Evolutionary conservation across 176 grass and related monocot genomes (phyloP), one percentile per base, ranked within the genome.

Genomic region (sorghum (Sorghum bicolor)): DNA sequence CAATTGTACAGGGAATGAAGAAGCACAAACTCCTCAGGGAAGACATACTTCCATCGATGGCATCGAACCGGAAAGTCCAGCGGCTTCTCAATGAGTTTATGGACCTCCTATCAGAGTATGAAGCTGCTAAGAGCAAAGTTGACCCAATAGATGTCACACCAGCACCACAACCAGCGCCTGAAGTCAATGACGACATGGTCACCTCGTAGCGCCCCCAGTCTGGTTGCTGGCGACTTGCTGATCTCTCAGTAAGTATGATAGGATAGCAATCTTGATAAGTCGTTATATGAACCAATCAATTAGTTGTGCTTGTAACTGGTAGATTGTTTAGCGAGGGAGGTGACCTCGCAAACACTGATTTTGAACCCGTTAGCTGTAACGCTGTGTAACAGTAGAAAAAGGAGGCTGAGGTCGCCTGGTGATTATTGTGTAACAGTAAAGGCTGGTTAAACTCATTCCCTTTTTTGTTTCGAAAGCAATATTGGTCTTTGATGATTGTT

Each of bases 11-110:
- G 96, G 96, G 96, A 74, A 94, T 99, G 85, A 90, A 96, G 83
- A 99, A 99, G 40, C 93, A 94, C 29, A 92, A 90, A 47, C 84
- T 99, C 60, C 89, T 99, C 3, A 89, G 80, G 85, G 96, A 99
- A 89, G 91, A 90, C 47, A 87, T 99, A 50, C 88, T 99, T 79
- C 96, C 93, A 22, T 92, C 91, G 3, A 92, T 99, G 91, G 96
- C 96, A 22, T 90, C 89, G 1, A 99, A 99, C 75, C 80, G 93
- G 55, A 99, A 99, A 83, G 93, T 99, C 65, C 96, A 99, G 64
- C 81, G 96, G 47, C 71, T 99, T 78, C 77, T 99, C 13, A 96
- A 93, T 28, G 93, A 99, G 64, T 99, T 99, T 79, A 94, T 95
- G 93, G 91, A 99, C 58, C 87, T 93, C n/a, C 83, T 99, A 78